Evolutionary conservation across 345 rosid species (phyloP).

Genomic region (Pistacia integerrima): DNA sequence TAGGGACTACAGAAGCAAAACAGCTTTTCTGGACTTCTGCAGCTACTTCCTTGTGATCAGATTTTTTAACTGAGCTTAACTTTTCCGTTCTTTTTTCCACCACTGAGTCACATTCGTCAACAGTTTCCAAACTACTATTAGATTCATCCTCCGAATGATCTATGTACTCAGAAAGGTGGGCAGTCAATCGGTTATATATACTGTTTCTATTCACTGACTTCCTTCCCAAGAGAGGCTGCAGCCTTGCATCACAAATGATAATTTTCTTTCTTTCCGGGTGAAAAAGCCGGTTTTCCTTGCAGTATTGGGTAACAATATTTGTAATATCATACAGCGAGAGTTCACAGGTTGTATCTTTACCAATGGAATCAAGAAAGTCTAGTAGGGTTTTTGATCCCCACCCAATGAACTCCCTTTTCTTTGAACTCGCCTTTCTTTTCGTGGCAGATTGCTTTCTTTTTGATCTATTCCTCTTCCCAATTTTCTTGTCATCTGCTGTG

Average conservation of each 20-base stretch:
- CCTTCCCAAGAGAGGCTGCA: constrained; percentile 44
- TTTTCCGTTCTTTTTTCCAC: constrained; percentile 21
- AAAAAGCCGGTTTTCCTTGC: constrained; percentile 38
- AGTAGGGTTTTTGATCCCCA: constrained; percentile 57
- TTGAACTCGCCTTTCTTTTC: constrained; percentile 17
- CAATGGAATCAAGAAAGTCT: constrained; percentile 43
- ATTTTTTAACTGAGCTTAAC: constrained; percentile 15
- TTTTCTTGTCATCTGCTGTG: constrained; percentile 2
- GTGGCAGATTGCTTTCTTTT: background rate
- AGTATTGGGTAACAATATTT: constrained; percentile 34
- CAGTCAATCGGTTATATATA: constrained; percentile 32
- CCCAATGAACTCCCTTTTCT: constrained; percentile 39
- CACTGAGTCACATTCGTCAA: constrained; percentile 5
- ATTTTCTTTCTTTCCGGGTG: constrained; percentile 40
- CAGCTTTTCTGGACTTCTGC: constrained; percentile 18
- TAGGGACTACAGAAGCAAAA: constrained; percentile 43
- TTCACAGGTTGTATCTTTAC: constrained; percentile 36
- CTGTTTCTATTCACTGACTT: constrained; percentile 36
- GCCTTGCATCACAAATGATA: constrained; percentile 46
- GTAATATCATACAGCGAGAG: constrained; percentile 41
- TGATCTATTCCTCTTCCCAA: constrained; percentile 23
- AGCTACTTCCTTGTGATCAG: constrained; percentile 27
- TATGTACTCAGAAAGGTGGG: constrained; percentile 42
- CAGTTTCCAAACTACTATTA: constrained; percentile 9
- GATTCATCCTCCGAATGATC: constrained; percentile 33